phyloP scores from a whole-genome alignment of 129 eudicot species.

The Lactuca saligna region DNA sequence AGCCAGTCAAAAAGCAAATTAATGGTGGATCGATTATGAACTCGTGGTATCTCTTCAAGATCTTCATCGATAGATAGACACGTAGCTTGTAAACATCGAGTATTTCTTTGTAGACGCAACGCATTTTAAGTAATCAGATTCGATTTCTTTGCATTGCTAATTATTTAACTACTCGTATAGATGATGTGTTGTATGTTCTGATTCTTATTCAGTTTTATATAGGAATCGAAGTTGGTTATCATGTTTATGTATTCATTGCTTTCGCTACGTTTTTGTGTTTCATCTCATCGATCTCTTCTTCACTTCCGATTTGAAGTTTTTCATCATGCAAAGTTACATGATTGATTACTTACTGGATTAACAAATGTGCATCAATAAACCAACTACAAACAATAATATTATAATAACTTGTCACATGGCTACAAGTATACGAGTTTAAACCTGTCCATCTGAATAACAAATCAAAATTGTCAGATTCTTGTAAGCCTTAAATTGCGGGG shows the following conservation, averaged over 20 bases:
- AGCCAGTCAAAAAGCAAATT: conserved; percentile 19
- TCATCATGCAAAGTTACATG: not conserved
- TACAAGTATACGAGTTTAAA: not conserved
- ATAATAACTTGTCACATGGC: not conserved
- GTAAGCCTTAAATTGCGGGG: not conserved
- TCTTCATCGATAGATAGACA: conserved; percentile 9
- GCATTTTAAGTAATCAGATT: not conserved
- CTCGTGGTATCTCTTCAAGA: conserved; percentile 9
- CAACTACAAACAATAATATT: not conserved
- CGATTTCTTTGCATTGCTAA: conserved; percentile 1
- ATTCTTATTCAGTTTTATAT: not conserved
- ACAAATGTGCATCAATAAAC: not conserved
- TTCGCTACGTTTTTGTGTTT: not conserved
- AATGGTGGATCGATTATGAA: not conserved
- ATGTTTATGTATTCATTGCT: not conserved
- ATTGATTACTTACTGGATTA: not conserved
- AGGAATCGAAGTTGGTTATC: not conserved
- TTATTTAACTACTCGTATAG: not conserved
- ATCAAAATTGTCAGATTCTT: not conserved
- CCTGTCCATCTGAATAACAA: not conserved
- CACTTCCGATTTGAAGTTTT: too few species aligned
- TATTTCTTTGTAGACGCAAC: not conserved
- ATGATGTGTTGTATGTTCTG: not conserved
- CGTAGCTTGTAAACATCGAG: conserved; percentile 4
- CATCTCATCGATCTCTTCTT: not conserved